A percentile compares a stretch with the other conserved stretches of the same genome.
Evolutionary conservation across 495 filamentous ascomycete genomes (phyloP).

Genomic region (Pyrenula massariospora): DNA sequence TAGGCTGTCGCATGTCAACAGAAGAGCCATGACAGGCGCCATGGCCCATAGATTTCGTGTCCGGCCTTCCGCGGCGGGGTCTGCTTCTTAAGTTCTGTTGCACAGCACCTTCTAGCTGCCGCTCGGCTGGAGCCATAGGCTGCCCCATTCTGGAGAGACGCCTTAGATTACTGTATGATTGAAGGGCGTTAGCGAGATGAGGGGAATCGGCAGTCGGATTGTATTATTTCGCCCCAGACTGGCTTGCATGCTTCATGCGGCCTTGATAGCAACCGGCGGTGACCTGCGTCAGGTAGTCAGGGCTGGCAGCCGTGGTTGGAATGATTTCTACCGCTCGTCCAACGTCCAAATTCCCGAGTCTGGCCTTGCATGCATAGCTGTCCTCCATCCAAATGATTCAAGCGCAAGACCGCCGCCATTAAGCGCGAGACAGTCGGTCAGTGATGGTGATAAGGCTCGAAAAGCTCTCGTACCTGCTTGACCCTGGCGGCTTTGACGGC

Average conservation of each 20-base stretch:
- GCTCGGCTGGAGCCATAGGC: neutral
- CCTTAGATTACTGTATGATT: no score
- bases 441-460: no score
- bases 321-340: neutral
- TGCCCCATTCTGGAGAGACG: neutral
- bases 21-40: neutral
- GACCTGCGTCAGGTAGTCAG: neutral
- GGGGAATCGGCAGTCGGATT: neutral
- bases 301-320: neutral
- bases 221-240: neutral
- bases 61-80: neutral
- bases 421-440: neutral
- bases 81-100: neutral
- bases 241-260: neutral
- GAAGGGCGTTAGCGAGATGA: neutral
- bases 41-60: neutral
- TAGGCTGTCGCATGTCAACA: neutral
- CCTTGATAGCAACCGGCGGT: no score
- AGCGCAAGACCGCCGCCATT: neutral
- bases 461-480: no score
- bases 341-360: neutral
- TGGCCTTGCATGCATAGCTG: neutral
- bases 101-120: neutral
- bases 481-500: no score
- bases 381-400: neutral